phyloP scores from a whole-genome alignment of 768 basidiomycete genomes.

The Hemileccinum impolitum region DNA sequence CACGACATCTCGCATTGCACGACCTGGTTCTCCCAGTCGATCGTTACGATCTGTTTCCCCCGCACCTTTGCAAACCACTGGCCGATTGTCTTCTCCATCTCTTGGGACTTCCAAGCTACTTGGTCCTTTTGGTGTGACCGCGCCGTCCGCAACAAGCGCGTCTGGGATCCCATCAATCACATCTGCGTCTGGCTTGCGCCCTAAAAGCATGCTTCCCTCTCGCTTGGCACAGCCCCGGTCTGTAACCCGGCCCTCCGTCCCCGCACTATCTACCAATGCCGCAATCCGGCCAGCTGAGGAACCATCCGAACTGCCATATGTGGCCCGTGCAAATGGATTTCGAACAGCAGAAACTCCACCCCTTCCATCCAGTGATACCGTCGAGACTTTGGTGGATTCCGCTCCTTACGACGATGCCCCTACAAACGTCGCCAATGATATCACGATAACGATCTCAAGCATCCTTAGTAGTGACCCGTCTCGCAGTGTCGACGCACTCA shows the following conservation, averaged over 20 bases:
- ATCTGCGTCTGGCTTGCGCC: slow-evolving; percentile 43
- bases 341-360: slow-evolving; percentile 12
- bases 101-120: slow-evolving; percentile 42
- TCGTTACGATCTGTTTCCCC: slow-evolving; percentile 37
- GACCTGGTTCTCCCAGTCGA: slow-evolving; percentile 41
- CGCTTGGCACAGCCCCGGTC: slow-evolving; percentile 65
- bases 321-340: slow-evolving; percentile 17
- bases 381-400: slow-evolving; percentile 35
- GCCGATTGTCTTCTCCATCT: slow-evolving; percentile 50
- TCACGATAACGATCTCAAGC: slow-evolving; percentile 81
- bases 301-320: slow-evolving; percentile 31
- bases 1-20: slow-evolving; percentile 38
- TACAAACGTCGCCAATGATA: slow-evolving; percentile 44
- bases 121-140: slow-evolving; percentile 18
- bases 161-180: slow-evolving; percentile 32
- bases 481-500: slow-evolving; percentile 89
- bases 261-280: slow-evolving; percentile 20
- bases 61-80: slow-evolving; percentile 33
- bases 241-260: slow-evolving; percentile 30
- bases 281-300: slow-evolving; percentile 24
- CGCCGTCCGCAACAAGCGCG: slow-evolving; percentile 5
- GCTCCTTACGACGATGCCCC: slow-evolving; percentile 22
- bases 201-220: slow-evolving; percentile 72
- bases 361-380: slow-evolving; percentile 21
- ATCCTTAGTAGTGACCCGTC: slow-evolving; percentile 84